Percentiles rank a stretch among this genome's conserved stretches.
Conservation (phyloP, 768 basidiomycete genomes). For the Butyriboletus loyo region DNA sequence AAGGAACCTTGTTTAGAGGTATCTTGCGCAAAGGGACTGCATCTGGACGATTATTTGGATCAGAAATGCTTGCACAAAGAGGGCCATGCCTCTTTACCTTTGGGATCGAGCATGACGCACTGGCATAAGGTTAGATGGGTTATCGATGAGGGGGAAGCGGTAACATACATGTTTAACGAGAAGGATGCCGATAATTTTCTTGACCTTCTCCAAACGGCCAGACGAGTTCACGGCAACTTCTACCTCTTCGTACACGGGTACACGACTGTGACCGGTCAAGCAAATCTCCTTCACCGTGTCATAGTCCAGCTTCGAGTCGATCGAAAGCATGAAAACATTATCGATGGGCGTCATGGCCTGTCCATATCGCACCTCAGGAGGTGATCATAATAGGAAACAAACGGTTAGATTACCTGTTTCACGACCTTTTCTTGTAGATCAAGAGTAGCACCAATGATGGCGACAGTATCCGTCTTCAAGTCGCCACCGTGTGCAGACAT, state of each 20-base stretch:
- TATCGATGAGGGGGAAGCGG: background rate
- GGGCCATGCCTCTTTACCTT: conserved; percentile 41
- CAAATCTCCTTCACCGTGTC: conserved; percentile 73
- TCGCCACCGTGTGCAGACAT: conserved; percentile 78
- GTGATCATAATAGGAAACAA: background rate
- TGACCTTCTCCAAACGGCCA: conserved; percentile 50
- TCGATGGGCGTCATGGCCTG: conserved; percentile 81
- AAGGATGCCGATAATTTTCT: conserved; percentile 83
- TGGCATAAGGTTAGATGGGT: conserved; percentile 2
- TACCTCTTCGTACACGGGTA: conserved; percentile 79
- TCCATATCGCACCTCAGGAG: background rate
- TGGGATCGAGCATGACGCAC: conserved; percentile 84
- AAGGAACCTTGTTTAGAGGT: conserved; percentile 82
- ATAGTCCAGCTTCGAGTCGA: conserved; percentile 80
- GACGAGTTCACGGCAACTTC: conserved; percentile 47
- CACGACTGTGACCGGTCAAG: conserved; percentile 77
- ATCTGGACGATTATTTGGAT: conserved; percentile 41
- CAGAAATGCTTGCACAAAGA: background rate
- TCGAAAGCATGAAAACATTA: conserved; percentile 84
- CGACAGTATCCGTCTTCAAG: conserved; percentile 80
- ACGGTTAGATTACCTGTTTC: conserved; percentile 42
- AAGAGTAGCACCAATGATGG: conserved; percentile 85
- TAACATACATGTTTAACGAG: conserved; percentile 69
- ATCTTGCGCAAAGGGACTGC: conserved; percentile 79
- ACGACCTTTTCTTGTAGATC: conserved; percentile 88